Evolutionary conservation across 2,329 filamentous ascomycete genomes (phyloP), one percentile per base, ranked within the genome.

Genomic region (Ciborinia camelliae): DNA sequence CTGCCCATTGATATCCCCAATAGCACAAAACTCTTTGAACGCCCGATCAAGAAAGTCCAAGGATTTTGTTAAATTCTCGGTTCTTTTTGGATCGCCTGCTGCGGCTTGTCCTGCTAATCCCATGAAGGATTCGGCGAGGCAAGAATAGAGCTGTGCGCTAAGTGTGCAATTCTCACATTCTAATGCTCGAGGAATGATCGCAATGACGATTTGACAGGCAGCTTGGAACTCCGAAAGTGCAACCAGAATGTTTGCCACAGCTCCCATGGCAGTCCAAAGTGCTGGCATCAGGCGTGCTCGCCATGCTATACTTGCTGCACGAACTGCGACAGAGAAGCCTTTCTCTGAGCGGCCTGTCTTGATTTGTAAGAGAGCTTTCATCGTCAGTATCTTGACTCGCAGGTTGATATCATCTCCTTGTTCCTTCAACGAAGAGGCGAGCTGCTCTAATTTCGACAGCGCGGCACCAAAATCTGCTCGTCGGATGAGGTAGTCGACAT

Each of bases 291-390:
- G 72, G 4, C 82, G 78, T 5, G 85, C 82, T 67, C 83, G 81
- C 75, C 86, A 82, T 1, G 87, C 84, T 43, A 87, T 84, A 67
- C 80, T 84, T 23, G 86, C 86, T 20, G 88, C 88, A 62, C 87
- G 79, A 67, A 90, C 78, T 6, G 85, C 85, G 15, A 90, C 78
- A 10, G 86, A 88, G 73, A 91, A 89, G 0, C 84, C 88, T 68
- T 85, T 84, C 66, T 87, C 81, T 0, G 87, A 81, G 51, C 85
- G 81, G 1, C 84, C 85, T 18, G 81, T 81, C 68, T 81, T 83
- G n/a, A 81, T 79, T 69, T 87, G 84, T 15, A 90, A 79, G 10
- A 79, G 78, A 0, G 85, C 85, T 77, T 90, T 90, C 57, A 85
- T 76, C 15, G 82, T 81, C 48, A 90, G 80, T 4, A 90, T 78